Evolutionary conservation across 2,329 filamentous ascomycete genomes (phyloP).

Genomic region (Aspergillus thermomutatus): DNA sequence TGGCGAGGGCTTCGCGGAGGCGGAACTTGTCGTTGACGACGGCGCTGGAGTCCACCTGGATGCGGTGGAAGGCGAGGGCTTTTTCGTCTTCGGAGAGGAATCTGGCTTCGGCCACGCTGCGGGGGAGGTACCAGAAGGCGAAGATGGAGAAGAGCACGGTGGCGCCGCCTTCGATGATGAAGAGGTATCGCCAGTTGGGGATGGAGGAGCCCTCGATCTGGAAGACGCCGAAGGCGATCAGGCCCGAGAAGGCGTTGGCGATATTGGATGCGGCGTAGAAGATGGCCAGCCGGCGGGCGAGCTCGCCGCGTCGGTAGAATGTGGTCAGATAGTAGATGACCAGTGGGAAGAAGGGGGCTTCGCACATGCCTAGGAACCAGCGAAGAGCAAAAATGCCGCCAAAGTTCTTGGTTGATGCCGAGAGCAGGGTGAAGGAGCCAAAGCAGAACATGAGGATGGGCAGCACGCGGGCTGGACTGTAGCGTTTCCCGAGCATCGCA

Average conservation of each 20-base stretch:
- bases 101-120: slow-evolving; percentile 58
- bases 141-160: slow-evolving; percentile 63
- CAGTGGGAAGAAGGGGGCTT: slow-evolving; percentile 66
- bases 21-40: slow-evolving; percentile 56
- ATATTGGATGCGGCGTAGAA: slow-evolving; percentile 77
- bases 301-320: slow-evolving; percentile 69
- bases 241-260: slow-evolving; percentile 63
- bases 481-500: slow-evolving; percentile 65
- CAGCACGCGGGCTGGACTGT: slow-evolving; percentile 61
- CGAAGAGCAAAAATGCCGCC: slow-evolving; percentile 63
- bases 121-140: slow-evolving; percentile 67
- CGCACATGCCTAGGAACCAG: slow-evolving; percentile 68
- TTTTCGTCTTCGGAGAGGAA: slow-evolving; percentile 67
- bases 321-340: slow-evolving; percentile 63
- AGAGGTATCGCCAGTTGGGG: slow-evolving; percentile 52
- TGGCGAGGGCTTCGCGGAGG: slow-evolving; percentile 49
- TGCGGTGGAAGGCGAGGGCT: slow-evolving; percentile 66
- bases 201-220: slow-evolving; percentile 51
- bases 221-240: slow-evolving; percentile 61
- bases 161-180: slow-evolving; percentile 55
- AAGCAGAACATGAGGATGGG: slow-evolving; percentile 68
- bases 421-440: slow-evolving; percentile 61
- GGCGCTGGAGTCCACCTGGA: slow-evolving; percentile 70
- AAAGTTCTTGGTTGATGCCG: slow-evolving; percentile 57
- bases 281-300: slow-evolving; percentile 66